Conservation (phyloP, 192 early-diverging fungal species). For the Dissophora globulifera region DNA sequence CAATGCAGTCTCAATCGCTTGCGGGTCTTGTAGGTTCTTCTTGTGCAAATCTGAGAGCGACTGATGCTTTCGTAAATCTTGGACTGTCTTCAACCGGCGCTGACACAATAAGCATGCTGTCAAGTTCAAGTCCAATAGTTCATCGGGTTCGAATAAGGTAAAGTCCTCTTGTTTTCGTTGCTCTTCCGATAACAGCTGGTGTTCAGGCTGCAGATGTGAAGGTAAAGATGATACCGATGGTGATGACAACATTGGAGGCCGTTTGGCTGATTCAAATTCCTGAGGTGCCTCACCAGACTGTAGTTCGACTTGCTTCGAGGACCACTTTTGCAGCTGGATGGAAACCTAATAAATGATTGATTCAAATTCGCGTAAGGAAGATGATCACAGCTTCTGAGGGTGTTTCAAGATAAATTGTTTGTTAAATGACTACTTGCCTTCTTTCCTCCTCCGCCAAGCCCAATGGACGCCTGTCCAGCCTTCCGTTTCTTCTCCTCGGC, state of each 20-base stretch:
- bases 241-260: too few relatives aligned
- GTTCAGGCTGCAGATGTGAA: too few relatives aligned
- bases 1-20: conserved; percentile 19
- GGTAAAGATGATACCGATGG: background rate
- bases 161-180: background rate
- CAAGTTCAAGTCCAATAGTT: conserved; percentile 51
- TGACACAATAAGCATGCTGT: conserved; percentile 71
- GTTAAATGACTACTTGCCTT: too few relatives aligned
- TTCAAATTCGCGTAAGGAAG: background rate
- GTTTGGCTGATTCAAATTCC: background rate
- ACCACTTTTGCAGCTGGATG: conserved; percentile 46
- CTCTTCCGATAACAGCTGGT: too few relatives aligned
- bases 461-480: conserved; percentile 20
- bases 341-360: conserved; percentile 18
- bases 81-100: conserved; percentile 60
- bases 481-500: conserved; percentile 43
- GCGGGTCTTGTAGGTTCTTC: conserved; percentile 37
- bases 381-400: too few relatives aligned
- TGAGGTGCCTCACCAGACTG: conserved; percentile 2
- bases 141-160: conserved; percentile 31
- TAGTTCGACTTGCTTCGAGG: conserved; percentile 34
- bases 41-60: conserved; percentile 69
- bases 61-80: conserved; percentile 66
- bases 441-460: conserved; percentile 41
- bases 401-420: too few relatives aligned